Conservation (phyloP, 1,139 yeast species). For the Suhomyces chickasaworum region DNA sequence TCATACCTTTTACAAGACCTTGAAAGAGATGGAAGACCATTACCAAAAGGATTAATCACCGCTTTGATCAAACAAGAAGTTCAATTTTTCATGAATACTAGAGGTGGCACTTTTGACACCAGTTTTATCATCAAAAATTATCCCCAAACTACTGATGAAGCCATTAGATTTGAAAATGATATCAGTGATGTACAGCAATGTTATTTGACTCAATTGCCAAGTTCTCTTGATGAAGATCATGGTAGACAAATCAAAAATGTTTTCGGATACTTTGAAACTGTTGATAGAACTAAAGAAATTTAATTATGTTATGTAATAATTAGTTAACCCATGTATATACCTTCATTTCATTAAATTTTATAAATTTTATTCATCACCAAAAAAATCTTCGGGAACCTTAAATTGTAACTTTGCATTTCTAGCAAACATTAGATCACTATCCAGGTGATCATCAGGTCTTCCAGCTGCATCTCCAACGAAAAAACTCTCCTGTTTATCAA, state of each 20-base stretch:
- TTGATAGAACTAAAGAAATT: slow-evolving; percentile 43
- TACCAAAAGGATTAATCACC: slow-evolving; percentile 61
- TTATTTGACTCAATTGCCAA: slow-evolving; percentile 29
- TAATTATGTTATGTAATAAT: slow-evolving; percentile 13
- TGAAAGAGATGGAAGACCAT: slow-evolving; percentile 33
- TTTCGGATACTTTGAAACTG: slow-evolving; percentile 61
- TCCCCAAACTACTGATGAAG: slow-evolving; percentile 62
- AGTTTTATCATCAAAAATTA: slow-evolving; percentile 53
- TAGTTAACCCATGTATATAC: slow-evolving; percentile 1
- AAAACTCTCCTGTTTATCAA: slow-evolving; percentile 51
- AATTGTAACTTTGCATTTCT: slow-evolving; percentile 53
- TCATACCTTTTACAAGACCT: slow-evolving; percentile 44
- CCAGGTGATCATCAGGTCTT: slow-evolving; percentile 71
- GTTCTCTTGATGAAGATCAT: slow-evolving; percentile 29
- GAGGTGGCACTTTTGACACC: slow-evolving; percentile 46
- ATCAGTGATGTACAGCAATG: slow-evolving; percentile 48
- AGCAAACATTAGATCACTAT: slow-evolving; percentile 75
- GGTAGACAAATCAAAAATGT: slow-evolving; percentile 41
- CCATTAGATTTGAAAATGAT: slow-evolving; percentile 62
- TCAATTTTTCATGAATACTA: slow-evolving; percentile 38
- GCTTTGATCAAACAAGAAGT: slow-evolving; percentile 56
- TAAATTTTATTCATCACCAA: slow-evolving; percentile 20
- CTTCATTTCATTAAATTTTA: background rate
- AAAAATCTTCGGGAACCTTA: slow-evolving; percentile 67
- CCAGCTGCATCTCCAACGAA: slow-evolving; percentile 99